phyloP scores from a whole-genome alignment of 2,329 filamentous ascomycete species.

The Hymenotorrendiella dingleyae region DNA sequence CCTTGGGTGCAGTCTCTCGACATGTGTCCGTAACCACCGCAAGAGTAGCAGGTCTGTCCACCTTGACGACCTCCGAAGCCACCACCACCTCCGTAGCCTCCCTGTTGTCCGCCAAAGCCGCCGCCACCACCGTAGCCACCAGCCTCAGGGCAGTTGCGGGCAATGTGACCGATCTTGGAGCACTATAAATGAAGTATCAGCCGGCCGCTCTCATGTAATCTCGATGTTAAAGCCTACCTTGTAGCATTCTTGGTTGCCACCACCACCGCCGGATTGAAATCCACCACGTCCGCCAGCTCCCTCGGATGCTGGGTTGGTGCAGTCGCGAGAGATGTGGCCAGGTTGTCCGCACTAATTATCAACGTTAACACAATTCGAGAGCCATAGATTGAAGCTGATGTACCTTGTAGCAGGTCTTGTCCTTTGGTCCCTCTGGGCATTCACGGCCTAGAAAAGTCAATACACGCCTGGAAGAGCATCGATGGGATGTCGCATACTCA shows the following conservation, averaged over 20 bases:
- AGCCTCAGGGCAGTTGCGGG: conserved; percentile 76
- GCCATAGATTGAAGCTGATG: not conserved
- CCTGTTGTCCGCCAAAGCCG: conserved; percentile 33
- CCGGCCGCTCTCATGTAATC: not conserved
- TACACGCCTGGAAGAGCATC: conserved; percentile 9
- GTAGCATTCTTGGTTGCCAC: conserved; percentile 72
- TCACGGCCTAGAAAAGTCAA: conserved; percentile 61
- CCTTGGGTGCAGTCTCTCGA: conserved; percentile 95
- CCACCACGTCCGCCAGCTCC: conserved; percentile 27
- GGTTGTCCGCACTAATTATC: conserved; percentile 63
- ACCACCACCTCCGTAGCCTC: conserved; percentile 36
- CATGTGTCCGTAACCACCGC: conserved; percentile 95
- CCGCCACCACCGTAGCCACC: conserved; percentile 43
- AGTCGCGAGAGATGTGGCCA: conserved; percentile 87
- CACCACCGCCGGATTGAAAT: conserved; percentile 36
- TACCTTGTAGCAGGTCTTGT: conserved; percentile 68
- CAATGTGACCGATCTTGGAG: conserved; percentile 93
- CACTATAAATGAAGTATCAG: conserved; percentile 46
- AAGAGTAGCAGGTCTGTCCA: conserved; percentile 92
- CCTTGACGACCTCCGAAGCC: conserved; percentile 46
- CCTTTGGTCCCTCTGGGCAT: conserved; percentile 83
- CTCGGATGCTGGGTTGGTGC: conserved; percentile 30
- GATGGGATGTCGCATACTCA: conserved; percentile 54
- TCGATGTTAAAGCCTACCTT: conserved; percentile 42
- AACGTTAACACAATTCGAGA: not conserved